Base-by-base conservation (phyloP, 2,329 filamentous ascomycete species). In the Daldinia sp. region DNA sequence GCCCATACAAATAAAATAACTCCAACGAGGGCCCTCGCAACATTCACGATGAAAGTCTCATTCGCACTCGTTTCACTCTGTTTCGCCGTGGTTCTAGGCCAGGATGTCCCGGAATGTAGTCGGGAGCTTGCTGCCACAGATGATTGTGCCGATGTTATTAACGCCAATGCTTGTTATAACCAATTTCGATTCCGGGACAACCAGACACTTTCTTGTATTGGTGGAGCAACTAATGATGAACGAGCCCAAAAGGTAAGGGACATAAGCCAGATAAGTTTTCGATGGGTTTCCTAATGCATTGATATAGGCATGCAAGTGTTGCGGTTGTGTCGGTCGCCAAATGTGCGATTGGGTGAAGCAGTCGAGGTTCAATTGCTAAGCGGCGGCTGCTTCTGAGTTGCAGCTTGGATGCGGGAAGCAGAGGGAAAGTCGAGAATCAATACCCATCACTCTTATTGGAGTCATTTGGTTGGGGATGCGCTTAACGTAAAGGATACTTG, bases 81-180 rank as follows among this genome's bases (percentile, higher is more conserved):
- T 53, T 52, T 73, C 5, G 55, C 68, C 19, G 19, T 66, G 6
- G 68, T 61, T 6, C 19, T 71, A 1, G 67, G 69, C 15, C 77
- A 79, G 37, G 15, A 64, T 1, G 52, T 68, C 5, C 69, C 72
- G 1, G 75, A 71, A 13, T 79, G 77, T 64, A 76, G 72, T 13
- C 55, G 56, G 15, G 76, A 78, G 15, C 72, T 78, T 7, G 74
- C 74, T 1, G 69, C 67, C 2, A 76, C 73, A 9, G 75, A 78
- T 45, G 77, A 79, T 25, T 79, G 77, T 49, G 75, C 76, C 15
- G 75, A 72, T 32, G 77, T 79, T 29, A 76, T 78, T 63, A 76
- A 79, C 47, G 75, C 77, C 15, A 76, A 73, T 47, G 77, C 77
- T 23, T 79, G 77, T 70, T 79, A 79, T 68, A 79, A 79, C 67